phyloP scores from a whole-genome alignment of 306 rosid genomes.

The Pyrus pyrifolia region DNA sequence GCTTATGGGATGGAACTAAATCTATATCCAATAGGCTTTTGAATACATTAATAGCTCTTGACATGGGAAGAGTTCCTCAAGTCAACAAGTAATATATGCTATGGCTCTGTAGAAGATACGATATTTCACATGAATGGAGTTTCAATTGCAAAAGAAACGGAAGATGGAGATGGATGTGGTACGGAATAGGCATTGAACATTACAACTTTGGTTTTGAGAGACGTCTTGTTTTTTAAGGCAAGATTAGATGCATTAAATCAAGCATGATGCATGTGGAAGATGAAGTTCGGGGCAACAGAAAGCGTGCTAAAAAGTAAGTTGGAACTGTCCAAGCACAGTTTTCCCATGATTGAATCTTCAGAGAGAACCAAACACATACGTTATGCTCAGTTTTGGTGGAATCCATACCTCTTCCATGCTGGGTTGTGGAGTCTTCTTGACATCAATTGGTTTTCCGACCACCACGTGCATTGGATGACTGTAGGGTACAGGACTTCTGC shows the following conservation, averaged over 20 bases:
- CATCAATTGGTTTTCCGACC: constrained; percentile 76
- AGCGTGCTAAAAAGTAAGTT: neutral
- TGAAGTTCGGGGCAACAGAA: neutral
- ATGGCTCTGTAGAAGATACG: neutral
- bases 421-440: constrained; percentile 68
- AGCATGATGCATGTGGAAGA: neutral
- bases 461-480: constrained; percentile 70
- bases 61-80: neutral
- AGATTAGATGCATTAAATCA: neutral
- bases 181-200: neutral
- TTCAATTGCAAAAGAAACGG: neutral
- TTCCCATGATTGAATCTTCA: neutral
- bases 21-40: neutral
- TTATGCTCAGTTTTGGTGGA: neutral
- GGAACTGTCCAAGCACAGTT: neutral
- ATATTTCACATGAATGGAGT: neutral
- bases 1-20: neutral
- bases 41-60: neutral
- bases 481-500: constrained; percentile 74
- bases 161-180: neutral
- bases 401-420: constrained; percentile 44
- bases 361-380: neutral
- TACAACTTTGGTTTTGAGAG: neutral
- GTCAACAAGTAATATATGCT: neutral
- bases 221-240: too few species aligned